Evolutionary conservation across 2,329 filamentous ascomycete genomes (phyloP).

Genomic region (Aureobasidium sp.): DNA sequence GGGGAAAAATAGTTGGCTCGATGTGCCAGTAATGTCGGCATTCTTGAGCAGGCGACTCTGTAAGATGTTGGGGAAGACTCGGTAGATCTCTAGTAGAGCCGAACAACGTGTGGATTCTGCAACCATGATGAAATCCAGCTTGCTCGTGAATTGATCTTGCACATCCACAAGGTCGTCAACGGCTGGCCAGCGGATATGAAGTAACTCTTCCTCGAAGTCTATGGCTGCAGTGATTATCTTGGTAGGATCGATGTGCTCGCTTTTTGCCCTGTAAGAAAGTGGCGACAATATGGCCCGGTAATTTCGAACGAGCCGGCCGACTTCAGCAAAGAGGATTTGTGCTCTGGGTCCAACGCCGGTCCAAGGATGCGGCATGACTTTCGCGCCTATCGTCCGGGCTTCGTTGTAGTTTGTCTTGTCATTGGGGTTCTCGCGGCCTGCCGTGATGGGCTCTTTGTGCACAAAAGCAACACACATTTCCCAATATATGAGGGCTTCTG

Average conservation of each 20-base stretch:
- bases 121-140: slow-evolving; percentile 45
- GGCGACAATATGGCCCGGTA: slow-evolving; percentile 13
- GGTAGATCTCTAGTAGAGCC: slow-evolving; percentile 47
- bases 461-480: slow-evolving; percentile 49
- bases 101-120: slow-evolving; percentile 46
- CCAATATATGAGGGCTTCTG: slow-evolving; percentile 51
- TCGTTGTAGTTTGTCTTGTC: slow-evolving; percentile 19
- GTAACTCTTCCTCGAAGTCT: slow-evolving; percentile 40
- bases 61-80: slow-evolving; percentile 39
- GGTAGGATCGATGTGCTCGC: slow-evolving; percentile 17
- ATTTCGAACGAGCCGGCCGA: slow-evolving; percentile 29
- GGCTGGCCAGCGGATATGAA: slow-evolving; percentile 39
- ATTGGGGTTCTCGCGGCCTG: neutral
- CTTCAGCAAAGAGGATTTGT: slow-evolving; percentile 37
- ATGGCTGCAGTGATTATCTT: slow-evolving; percentile 25
- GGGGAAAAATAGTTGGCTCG: neutral
- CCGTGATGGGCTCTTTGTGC: slow-evolving; percentile 29
- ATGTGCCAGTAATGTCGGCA: neutral
- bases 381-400: neutral
- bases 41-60: slow-evolving; percentile 21
- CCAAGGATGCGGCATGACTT: slow-evolving; percentile 36
- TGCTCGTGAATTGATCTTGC: slow-evolving; percentile 44
- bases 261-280: neutral
- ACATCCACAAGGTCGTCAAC: slow-evolving; percentile 41
- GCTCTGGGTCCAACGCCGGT: slow-evolving; percentile 40